phyloP scores from a whole-genome alignment of 345 rosid genomes.

The Heritiera littoralis region DNA sequence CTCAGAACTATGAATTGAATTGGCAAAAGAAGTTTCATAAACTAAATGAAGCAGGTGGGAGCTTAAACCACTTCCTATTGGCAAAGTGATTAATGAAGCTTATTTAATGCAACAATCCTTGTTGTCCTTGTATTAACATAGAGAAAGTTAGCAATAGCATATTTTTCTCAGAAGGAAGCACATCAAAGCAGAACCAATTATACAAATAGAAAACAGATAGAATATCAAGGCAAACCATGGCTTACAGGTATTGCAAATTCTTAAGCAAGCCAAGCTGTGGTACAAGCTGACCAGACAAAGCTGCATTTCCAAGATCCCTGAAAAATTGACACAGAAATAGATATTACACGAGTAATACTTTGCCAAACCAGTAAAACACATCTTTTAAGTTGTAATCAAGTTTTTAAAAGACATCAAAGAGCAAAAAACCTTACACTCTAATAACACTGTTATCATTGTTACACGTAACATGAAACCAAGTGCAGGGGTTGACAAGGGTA shows the following conservation, averaged over 20 bases:
- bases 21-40: conserved; percentile 4
- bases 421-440: conserved; percentile 63
- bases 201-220: not conserved
- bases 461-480: conserved; percentile 97
- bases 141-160: not conserved
- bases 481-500: conserved; percentile 94
- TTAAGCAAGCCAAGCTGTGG: conserved; percentile 90
- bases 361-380: conserved; percentile 1
- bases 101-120: conserved; percentile 4
- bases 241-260: conserved; percentile 93
- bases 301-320: conserved; percentile 99
- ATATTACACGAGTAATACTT: not conserved
- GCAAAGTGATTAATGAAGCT: not conserved
- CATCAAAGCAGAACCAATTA: not conserved
- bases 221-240: conserved; percentile 15
- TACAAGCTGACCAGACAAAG: conserved; percentile 91
- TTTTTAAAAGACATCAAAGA: conserved; percentile 14
- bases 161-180: not conserved
- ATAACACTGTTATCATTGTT: conserved; percentile 94
- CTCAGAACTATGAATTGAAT: not conserved
- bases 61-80: not conserved
- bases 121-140: not conserved
- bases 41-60: not conserved
- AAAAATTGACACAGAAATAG: conserved; percentile 17
- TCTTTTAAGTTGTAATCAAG: not conserved